Evolutionary conservation across 371 early-diverging fungal species (phyloP), one percentile per base, ranked within the genome.

Genomic region (Phascolomyces articulosus): DNA sequence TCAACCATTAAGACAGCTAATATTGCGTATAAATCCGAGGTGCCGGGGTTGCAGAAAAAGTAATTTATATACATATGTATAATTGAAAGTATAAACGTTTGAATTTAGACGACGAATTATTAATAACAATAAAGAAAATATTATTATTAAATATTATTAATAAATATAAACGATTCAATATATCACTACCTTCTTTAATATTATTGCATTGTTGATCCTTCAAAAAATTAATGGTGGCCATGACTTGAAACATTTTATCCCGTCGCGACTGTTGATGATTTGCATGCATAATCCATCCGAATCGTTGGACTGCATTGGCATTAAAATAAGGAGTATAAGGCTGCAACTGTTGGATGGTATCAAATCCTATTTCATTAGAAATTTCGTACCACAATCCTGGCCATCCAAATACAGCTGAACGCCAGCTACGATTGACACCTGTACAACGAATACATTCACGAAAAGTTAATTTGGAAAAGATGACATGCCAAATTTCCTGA

Each of bases 371-470:
- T 51, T 51, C 51, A 3, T 20, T 24, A 6, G 51, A 51, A 18
- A 51, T 51, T 51, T 51, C 51, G 7, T 51, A 23, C 51, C 51
- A 51, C 24, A 51, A 51, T 24, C 51, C 51, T 4, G 21, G 8
- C 51, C 51, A 51, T 10, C 51, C 24, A 11, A 51, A 51, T 51
- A 51, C 24, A 20, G 20, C n/a, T 20, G 51, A 51, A 18, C 51
- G 51, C 23, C 21, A 51, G 23, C 15, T 51, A 24, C 23, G 51
- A 15, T n/a, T 18, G 1, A 51, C 51, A 23, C 51, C 13, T 20
- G 51, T 51, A 24, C 51, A 51, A 4, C 51, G 51, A 51, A 51
- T 51, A 51, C 51, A 51, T 4, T 51, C 51, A 6, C 51, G 51
- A 24, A 51, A 51, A 13, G 51, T 24, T 13, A 51, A n/a, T 10